Percentiles rank a stretch among this genome's conserved stretches.
phyloP scores from a whole-genome alignment of 228 moss, liverwort and hornwort species.

The Sphagnum fallax region DNA sequence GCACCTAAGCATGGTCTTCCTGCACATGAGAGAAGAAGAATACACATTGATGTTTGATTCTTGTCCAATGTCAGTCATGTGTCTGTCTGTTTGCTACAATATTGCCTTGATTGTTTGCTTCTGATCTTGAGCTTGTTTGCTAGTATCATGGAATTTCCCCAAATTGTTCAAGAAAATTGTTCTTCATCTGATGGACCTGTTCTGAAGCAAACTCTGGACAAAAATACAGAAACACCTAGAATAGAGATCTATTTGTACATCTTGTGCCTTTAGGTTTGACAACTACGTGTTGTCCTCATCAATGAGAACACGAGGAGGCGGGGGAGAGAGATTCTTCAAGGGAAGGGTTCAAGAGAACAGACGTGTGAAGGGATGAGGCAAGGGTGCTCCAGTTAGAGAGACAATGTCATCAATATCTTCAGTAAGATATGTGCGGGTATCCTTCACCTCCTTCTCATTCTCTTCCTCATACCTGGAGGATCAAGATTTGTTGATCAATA shows the following conservation, averaged over 20 bases:
- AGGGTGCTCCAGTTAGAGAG: slow-evolving; percentile 27
- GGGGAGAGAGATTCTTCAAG: background rate
- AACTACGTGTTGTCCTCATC: background rate
- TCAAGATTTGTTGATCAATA: background rate
- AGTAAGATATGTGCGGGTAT: slow-evolving; percentile 64
- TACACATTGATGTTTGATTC: too few species aligned
- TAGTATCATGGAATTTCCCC: too few species aligned
- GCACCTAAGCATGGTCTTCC: slow-evolving; percentile 85
- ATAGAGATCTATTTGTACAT: background rate
- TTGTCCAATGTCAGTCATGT: too few species aligned
- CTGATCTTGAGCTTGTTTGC: too few species aligned
- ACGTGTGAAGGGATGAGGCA: slow-evolving; percentile 79
- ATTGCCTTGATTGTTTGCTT: too few species aligned
- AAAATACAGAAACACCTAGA: background rate
- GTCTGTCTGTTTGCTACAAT: too few species aligned
- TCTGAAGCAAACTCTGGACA: background rate
- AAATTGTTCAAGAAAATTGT: background rate
- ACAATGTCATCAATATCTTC: slow-evolving; percentile 67
- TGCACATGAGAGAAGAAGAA: slow-evolving; percentile 10
- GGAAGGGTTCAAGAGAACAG: background rate
- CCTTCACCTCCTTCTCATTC: slow-evolving; percentile 66
- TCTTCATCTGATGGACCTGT: background rate
- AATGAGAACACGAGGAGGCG: too few species aligned
- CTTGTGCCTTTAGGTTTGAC: background rate
- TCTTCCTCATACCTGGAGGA: slow-evolving; percentile 76